These are phyloP conservation scores for Parachlorella kessleri DNA, from an alignment of 139 green algal species.

Conservation along the genomic window DNA sequence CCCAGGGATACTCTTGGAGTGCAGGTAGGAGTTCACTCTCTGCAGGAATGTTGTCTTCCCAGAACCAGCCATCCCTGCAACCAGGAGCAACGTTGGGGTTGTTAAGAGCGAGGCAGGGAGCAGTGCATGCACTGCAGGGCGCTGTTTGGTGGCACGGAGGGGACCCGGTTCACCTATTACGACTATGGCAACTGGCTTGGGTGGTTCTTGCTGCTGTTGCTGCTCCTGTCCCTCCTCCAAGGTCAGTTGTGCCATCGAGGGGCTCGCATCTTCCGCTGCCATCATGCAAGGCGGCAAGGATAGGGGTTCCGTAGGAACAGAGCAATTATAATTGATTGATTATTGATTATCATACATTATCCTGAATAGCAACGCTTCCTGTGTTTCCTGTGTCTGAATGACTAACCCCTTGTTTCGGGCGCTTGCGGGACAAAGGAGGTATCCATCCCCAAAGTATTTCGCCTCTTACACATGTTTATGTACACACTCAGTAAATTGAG, in stretches of 20 bases:
- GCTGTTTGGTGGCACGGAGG: background rate
- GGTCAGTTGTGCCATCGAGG: background rate
- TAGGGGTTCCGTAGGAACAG: too few species aligned
- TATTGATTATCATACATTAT: too few species aligned
- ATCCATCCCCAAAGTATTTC: too few species aligned
- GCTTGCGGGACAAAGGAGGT: too few species aligned
- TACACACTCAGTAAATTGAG: too few species aligned
- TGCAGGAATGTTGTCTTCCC: conserved; percentile 98
- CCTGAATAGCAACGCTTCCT: too few species aligned
- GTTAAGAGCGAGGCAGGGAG: background rate
- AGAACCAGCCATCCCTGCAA: conserved; percentile 94
- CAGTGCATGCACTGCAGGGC: background rate
- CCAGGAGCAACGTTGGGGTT: background rate
- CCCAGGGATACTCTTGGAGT: conserved; percentile 40
- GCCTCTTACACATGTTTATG: too few species aligned
- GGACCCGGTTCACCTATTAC: background rate
- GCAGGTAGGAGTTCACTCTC: conserved; percentile 81
- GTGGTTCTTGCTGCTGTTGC: background rate
- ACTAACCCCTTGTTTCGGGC: too few species aligned
- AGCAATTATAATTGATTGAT: too few species aligned
- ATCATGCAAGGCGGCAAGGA: too few species aligned
- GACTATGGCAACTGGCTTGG: background rate
- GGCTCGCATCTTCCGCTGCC: background rate
- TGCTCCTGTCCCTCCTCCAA: background rate
- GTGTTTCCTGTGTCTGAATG: too few species aligned